Percentiles rank a stretch among this genome's conserved stretches.
These are phyloP conservation scores for Saccharata proteae DNA, from an alignment of 2,329 filamentous ascomycete species.

Conservation along the genomic window DNA sequence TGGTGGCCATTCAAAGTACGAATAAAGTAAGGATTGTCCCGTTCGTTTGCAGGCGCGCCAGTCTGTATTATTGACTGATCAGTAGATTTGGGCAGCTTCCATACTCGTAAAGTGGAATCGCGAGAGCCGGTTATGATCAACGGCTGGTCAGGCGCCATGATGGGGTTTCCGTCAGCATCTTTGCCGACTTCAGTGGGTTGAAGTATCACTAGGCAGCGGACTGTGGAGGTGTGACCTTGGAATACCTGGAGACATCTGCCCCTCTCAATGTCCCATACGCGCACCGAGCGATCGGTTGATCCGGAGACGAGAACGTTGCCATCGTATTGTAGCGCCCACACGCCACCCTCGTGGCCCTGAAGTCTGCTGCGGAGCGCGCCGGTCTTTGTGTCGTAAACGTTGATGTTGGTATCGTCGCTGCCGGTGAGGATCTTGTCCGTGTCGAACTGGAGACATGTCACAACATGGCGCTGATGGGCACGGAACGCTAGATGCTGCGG, in stretches of 20 bases:
- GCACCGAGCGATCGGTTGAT: constrained; percentile 91
- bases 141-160: constrained; percentile 89
- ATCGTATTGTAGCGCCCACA: constrained; percentile 95
- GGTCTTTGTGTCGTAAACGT: constrained; percentile 95
- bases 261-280: constrained; percentile 97
- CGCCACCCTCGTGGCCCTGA: constrained; percentile 88
- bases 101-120: constrained; percentile 86
- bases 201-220: constrained; percentile 87
- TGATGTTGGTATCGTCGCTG: constrained; percentile 93
- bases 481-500: constrained; percentile 89
- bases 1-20: constrained; percentile 75
- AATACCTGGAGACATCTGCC: constrained; percentile 91
- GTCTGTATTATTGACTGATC: constrained; percentile 70
- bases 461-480: constrained; percentile 92
- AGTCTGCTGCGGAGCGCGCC: constrained; percentile 73
- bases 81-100: constrained; percentile 75
- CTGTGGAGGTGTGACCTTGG: constrained; percentile 93
- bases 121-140: constrained; percentile 95
- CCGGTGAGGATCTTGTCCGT: constrained; percentile 96
- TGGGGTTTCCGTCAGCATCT: constrained; percentile 55
- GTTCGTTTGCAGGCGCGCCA: constrained; percentile 57
- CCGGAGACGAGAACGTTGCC: constrained; percentile 92
- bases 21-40: constrained; percentile 90
- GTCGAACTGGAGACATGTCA: constrained; percentile 95
- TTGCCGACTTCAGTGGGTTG: constrained; percentile 72